A percentile compares a stretch with the other conserved stretches of the same genome.
phyloP scores from a whole-genome alignment of 345 rosid species.

The Erucastrum elatum region DNA sequence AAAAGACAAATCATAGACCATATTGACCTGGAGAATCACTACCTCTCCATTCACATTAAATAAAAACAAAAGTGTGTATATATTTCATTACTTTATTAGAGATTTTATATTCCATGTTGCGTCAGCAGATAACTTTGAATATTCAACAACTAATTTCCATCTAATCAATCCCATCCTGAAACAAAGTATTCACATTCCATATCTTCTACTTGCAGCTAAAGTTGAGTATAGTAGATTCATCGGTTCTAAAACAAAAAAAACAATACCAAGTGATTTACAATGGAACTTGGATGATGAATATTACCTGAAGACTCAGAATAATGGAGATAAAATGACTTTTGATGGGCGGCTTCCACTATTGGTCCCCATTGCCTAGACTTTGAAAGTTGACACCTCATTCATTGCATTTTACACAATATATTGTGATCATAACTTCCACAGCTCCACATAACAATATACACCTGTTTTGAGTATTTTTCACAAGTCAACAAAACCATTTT shows the following conservation, averaged over 20 bases:
- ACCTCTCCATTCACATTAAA: background rate
- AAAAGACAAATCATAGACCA: background rate
- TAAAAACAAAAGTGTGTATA: background rate
- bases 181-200: background rate
- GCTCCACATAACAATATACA: background rate
- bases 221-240: background rate
- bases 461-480: background rate
- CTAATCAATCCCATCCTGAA: background rate
- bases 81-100: background rate
- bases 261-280: background rate
- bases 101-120: background rate
- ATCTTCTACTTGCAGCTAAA: background rate
- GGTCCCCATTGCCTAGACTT: background rate
- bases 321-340: background rate
- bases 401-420: background rate
- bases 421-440: background rate
- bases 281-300: background rate
- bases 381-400: background rate
- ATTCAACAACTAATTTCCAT: background rate
- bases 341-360: background rate
- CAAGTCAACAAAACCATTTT: too few species aligned
- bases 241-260: background rate
- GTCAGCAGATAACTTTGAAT: background rate
- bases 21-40: background rate
- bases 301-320: background rate